These are phyloP conservation scores for Psilocybe subaeruginosa DNA, from an alignment of 768 basidiomycete genomes.

Conservation along the genomic window DNA sequence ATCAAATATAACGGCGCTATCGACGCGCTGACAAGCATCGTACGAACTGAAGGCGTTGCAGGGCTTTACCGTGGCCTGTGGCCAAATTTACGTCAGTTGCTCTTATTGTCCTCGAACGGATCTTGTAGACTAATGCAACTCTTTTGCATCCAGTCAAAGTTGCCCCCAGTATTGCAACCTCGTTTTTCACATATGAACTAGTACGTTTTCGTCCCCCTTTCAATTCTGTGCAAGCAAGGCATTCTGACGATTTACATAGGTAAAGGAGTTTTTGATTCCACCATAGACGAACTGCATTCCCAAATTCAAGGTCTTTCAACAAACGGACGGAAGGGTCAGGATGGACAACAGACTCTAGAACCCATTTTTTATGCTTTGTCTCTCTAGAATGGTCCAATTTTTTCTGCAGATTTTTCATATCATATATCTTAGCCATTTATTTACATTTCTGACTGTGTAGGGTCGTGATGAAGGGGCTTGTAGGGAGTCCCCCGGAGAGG, in stretches of 20 bases:
- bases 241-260: slow-evolving; percentile 16
- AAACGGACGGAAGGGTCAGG: not conserved
- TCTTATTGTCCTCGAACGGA: slow-evolving; percentile 11
- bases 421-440: slow-evolving; percentile 1
- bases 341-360: slow-evolving; percentile 1
- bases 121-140: not conserved
- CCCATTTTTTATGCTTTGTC: not conserved
- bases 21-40: slow-evolving; percentile 72
- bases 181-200: slow-evolving; percentile 84
- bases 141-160: slow-evolving; percentile 67
- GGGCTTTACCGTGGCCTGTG: slow-evolving; percentile 88
- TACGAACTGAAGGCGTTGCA: slow-evolving; percentile 71
- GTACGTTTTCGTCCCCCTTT: slow-evolving; percentile 24
- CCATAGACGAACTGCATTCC: slow-evolving; percentile 15
- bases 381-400: not conserved
- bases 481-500: not conserved
- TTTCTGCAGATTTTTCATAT: slow-evolving; percentile 3
- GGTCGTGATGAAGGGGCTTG: not conserved
- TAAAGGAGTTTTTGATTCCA: slow-evolving; percentile 37
- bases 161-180: slow-evolving; percentile 88
- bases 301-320: not conserved
- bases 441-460: not conserved
- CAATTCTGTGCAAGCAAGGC: not conserved
- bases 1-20: slow-evolving; percentile 80
- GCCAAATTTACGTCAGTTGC: slow-evolving; percentile 81